Evolutionary conservation across 495 filamentous ascomycete species (phyloP), one percentile per base, ranked within the genome.

Genomic region (Penicillium lividum): DNA sequence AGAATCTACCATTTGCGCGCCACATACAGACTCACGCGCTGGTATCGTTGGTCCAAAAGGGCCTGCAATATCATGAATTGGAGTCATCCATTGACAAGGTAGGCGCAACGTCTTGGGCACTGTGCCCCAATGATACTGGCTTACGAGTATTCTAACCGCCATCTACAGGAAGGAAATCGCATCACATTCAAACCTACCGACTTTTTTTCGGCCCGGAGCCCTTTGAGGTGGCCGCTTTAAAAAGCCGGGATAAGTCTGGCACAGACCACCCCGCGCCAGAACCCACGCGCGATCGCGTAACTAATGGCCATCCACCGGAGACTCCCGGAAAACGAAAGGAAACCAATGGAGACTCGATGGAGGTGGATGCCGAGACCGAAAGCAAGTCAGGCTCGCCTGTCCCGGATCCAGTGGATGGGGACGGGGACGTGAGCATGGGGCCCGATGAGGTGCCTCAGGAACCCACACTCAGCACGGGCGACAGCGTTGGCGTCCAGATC

Each of bases 1-100:
- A 92, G 68, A 81, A 75, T 72, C 82, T 93, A 58, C 83, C 87
- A 43, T 92, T 91, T 74, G 89, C 89, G 73, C 83, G 80, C 53
- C 83, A 89, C 73, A 89, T 92, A 70, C 84, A 85, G 69, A 83
- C 80, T 50, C 88, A 90, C 78, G 86, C 89, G 52, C 76, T 93
- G 67, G 87, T 92, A 29, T 80, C 82, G 56, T 74, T 92, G 55
- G 76, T 93, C 58, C 89, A 92, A 69, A 90, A 89, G 75, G 90
- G 89, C 58, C 77, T 93, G 36, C 78, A 88, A 65, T 91, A 88
- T 72, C 79, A 89, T 70, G 84, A 90, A 58, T 75, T 87, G 47
- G 84, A 91, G 58, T 80, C 86, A 60, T 80, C 81, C 16, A 63
- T 80, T 53, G 73, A 79, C 64, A 79, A 85, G 83, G 86, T 83